Base-by-base conservation (phyloP, 2,329 filamentous ascomycete species). In the Dothidotthia symphoricarpi region DNA sequence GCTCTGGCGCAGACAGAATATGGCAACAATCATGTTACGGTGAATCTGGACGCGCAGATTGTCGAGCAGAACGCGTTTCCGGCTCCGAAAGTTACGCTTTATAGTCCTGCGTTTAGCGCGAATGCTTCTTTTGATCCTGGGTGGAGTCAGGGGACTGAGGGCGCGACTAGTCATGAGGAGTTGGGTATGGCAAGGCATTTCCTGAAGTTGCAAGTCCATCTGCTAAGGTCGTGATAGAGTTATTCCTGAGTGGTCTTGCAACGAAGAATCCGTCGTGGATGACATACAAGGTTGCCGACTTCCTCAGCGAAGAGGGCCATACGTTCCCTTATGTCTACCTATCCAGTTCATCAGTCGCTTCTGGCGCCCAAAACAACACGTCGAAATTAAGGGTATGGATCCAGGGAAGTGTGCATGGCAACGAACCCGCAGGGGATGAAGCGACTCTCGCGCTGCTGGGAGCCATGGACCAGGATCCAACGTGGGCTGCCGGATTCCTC, bases 381-480 rank as follows among this genome's bases (percentile, higher is more conserved):
- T 37, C 38, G n/a, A 68, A 68, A 34, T 28, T 68, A 9, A 49
- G 55, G 15, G 55, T 69, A 11, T 69, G 63, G 57, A 55, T 69
- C 4, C 66, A 69, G 36, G 64, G 57, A 6, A 59, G 47, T 10
- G 57, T 66, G 1, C 66, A 68, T 25, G 65, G 66, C 3, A 65
- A 68, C 33, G 66, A 68, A 39, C 64, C 66, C 6, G 65, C 60
- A 7, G 66, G 63, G 7, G 64, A 68, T 32, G 59, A 67, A 39
- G 59, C 63, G 0, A 49, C 59, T 9, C 49, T 66, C 8, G 64
- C 66, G 0, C 43, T 68, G 1, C 53, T 69, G 0, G 66, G 64
- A 6, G 61, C 60, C 15, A 54, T 69, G 45, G 53, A 61, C 38
- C 51, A 52, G 8, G 55, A 68, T 31, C 54, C 55, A 16, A 41